A percentile compares a stretch with the other conserved stretches of the same genome.
phyloP scores from a whole-genome alignment of 2,329 filamentous ascomycete genomes.

The Diplodia corticola region DNA sequence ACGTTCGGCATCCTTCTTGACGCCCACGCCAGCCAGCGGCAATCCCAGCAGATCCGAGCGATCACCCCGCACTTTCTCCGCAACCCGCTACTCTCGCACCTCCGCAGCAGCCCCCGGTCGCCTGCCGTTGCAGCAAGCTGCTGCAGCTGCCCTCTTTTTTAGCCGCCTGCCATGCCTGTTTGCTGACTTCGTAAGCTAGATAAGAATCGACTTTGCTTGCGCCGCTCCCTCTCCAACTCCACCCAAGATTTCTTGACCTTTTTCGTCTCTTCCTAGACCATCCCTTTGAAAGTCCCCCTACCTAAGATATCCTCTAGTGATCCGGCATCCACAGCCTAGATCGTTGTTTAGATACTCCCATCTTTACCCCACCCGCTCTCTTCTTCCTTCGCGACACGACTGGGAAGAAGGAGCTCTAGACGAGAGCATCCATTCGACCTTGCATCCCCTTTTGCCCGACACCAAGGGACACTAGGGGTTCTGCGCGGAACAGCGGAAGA shows the following conservation, averaged over 20 bases:
- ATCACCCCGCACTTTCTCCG: slow-evolving; percentile 16
- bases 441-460: not conserved
- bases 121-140: not conserved
- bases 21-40: not conserved
- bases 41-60: not conserved
- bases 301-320: not conserved
- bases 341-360: not conserved
- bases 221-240: not conserved
- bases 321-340: not conserved
- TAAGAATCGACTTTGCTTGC: slow-evolving; percentile 7
- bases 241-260: not conserved
- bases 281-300: not conserved
- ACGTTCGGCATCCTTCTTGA: not conserved
- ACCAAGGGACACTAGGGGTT: not conserved
- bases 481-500: not conserved
- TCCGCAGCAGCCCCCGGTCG: not conserved
- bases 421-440: not conserved
- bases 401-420: not conserved
- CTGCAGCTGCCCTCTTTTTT: not conserved
- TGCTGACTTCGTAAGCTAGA: slow-evolving; percentile 8
- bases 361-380: not conserved
- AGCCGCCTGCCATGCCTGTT: not conserved
- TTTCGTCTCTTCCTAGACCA: not conserved
- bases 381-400: not conserved
- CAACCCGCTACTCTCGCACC: not conserved